Percentiles rank a stretch among this genome's conserved stretches.
phyloP scores from a whole-genome alignment of 176 grass and related monocot genomes.

The Oryza punctata region DNA sequence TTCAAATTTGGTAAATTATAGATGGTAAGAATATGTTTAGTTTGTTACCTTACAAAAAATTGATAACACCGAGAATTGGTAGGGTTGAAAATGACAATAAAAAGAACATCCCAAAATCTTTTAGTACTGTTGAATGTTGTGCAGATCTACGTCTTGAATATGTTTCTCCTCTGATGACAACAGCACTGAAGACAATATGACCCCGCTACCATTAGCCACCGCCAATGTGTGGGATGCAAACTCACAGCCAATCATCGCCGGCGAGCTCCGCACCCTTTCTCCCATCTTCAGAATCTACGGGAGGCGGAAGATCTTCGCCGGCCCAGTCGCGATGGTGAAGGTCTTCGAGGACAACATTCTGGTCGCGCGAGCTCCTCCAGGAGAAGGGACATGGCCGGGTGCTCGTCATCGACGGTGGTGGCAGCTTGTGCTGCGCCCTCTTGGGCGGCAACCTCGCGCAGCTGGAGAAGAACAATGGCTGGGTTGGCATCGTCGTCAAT shows the following conservation, averaged over 20 bases:
- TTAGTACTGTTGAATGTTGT: too few species aligned
- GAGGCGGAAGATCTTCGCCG: conserved; percentile 65
- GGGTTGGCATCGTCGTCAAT: conserved; percentile 82
- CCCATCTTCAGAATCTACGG: conserved; percentile 78
- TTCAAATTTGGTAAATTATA: too few species aligned
- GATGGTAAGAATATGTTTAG: too few species aligned
- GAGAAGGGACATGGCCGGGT: conserved; percentile 78
- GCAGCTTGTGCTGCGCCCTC: conserved; percentile 78
- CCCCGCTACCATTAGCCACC: conserved; percentile 60
- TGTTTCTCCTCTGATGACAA: neutral
- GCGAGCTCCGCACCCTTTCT: conserved; percentile 73
- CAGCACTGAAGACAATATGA: conserved; percentile 42
- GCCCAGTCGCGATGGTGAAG: conserved; percentile 80
- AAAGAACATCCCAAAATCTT: too few species aligned
- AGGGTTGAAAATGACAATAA: too few species aligned
- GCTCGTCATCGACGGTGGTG: conserved; percentile 70
- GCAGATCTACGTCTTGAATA: too few species aligned
- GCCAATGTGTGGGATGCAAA: conserved; percentile 88
- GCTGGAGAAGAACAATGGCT: conserved; percentile 79
- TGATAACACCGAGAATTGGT: too few species aligned
- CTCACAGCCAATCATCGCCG: conserved; percentile 48
- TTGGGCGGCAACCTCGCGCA: conserved; percentile 83
- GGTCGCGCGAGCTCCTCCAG: conserved; percentile 71
- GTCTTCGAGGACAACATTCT: conserved; percentile 89
- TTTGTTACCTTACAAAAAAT: too few species aligned